Evolutionary conservation across 2,329 filamentous ascomycete genomes (phyloP).

Genomic region (Alternaria metachromatica): DNA sequence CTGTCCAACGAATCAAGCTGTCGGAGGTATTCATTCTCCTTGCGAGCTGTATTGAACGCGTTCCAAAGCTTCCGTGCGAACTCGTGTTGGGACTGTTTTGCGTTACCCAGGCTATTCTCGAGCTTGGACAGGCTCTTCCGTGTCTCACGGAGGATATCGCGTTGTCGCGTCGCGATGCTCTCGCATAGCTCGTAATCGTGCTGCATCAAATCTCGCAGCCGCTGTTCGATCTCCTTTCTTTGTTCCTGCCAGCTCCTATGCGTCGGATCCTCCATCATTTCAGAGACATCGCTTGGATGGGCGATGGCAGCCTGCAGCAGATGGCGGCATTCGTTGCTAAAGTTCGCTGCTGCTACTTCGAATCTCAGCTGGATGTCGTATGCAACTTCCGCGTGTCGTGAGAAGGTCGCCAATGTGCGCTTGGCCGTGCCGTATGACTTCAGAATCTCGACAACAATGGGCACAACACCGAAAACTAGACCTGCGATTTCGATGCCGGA

Average conservation of each 20-base stretch:
- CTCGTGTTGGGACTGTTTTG: conserved; percentile 8
- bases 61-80: background rate
- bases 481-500: background rate
- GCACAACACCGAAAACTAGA: background rate
- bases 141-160: conserved; percentile 15
- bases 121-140: conserved; percentile 7
- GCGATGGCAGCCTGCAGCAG: conserved; percentile 12
- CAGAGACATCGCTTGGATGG: conserved; percentile 7
- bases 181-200: conserved; percentile 13
- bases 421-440: background rate
- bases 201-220: conserved; percentile 10
- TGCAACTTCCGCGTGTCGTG: background rate
- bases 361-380: background rate
- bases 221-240: conserved; percentile 2
- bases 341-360: background rate
- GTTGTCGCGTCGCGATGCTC: conserved; percentile 10
- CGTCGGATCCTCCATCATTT: conserved; percentile 9
- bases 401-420: background rate
- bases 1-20: conserved; percentile 9
- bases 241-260: conserved; percentile 11
- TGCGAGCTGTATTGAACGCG: conserved; percentile 1
- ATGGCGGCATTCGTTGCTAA: conserved; percentile 1
- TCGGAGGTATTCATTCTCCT: conserved; percentile 4
- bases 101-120: background rate
- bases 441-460: background rate